Base-by-base conservation (phyloP, 169 alveolate genomes). In the Neospora caninum region DNA sequence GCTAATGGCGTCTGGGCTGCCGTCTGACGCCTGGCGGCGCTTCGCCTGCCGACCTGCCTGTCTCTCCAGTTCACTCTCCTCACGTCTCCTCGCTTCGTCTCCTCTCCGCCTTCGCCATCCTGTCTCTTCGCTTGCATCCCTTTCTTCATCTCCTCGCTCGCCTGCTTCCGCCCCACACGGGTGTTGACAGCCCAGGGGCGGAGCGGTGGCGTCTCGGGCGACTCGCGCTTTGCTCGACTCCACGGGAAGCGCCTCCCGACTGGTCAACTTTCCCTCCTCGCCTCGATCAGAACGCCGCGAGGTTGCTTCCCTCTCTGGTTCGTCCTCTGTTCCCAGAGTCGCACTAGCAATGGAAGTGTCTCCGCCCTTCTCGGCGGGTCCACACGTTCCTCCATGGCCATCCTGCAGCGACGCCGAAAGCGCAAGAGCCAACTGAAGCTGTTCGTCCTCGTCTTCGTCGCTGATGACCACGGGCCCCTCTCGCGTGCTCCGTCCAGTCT, bases 371-470 rank as follows among this genome's bases (percentile, higher is more conserved):
- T 6, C 82, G 42, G 7, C 39, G 4, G 7, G 2, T 18, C 22
- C 22, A 13, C 4, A 4, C 4, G 73, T 29, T 4, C 86, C 10
- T 78, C 20, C 45, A 36, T 43, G 10, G 39, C 45, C n/a, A 36
- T 36, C 45, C 39, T 78, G 86, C 86, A 78, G 1, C 13, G 89
- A 82, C 20, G 67, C 67, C 20, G 89, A 82, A 34, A 82, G 54
- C 25, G 89, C 89, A 13, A 82, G 89, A 82, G 89, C 89, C 13
- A 82, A 38, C 25, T 82, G 89, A 22, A 82, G 67, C 38, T 82
- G 69, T 36, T 38, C 64, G 18, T 82, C 89, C 67, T 82, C 89
- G 38, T 82, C 67, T 38, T 82, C 89, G 69, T 82, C 89, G 53
- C 45, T 78, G 39, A 38, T 38, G 45, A 78, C 45, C 43, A 78